phyloP scores from a whole-genome alignment of 1,139 yeast species.

The Yamadazyma kanchanaburiensis region DNA sequence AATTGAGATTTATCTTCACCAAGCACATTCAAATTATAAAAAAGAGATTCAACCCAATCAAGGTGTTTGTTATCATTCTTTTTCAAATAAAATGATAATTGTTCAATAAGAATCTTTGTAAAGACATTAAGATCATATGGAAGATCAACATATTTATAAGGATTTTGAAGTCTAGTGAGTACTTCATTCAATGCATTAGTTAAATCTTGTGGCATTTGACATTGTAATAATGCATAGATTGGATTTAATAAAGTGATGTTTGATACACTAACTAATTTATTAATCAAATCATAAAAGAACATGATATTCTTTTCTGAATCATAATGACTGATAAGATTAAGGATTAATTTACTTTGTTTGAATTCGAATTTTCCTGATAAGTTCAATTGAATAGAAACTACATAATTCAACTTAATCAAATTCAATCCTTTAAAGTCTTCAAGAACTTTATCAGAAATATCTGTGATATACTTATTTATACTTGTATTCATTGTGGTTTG shows the following conservation, averaged over 20 bases:
- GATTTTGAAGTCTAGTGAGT: constrained; percentile 66
- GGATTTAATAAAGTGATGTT: constrained; percentile 10
- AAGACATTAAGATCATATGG: constrained; percentile 64
- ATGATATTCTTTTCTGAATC: constrained; percentile 12
- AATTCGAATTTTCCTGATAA: constrained; percentile 32
- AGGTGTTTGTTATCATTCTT: constrained; percentile 16
- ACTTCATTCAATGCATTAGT: constrained; percentile 74
- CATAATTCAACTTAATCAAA: constrained; percentile 10
- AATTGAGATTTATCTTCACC: constrained; percentile 48
- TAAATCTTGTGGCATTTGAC: constrained; percentile 10
- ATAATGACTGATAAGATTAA: constrained; percentile 53
- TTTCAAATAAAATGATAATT: constrained; percentile 31
- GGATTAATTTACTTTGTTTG: constrained; percentile 46
- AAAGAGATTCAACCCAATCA: constrained; percentile 52
- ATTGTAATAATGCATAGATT: constrained; percentile 9
- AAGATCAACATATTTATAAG: constrained; percentile 79
- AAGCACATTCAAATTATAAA: constrained; percentile 40
- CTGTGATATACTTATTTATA: constrained; percentile 8
- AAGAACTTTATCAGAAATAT: constrained; percentile 5
- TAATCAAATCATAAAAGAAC: constrained; percentile 27
- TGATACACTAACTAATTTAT: constrained; percentile 8
- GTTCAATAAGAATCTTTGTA: constrained; percentile 66
- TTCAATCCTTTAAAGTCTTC: constrained; percentile 8
- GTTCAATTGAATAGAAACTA: constrained; percentile 33
- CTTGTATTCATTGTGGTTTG: constrained; percentile 6